Base-by-base conservation (phyloP, 2,329 filamentous ascomycete species). In the Beauveria australis region DNA sequence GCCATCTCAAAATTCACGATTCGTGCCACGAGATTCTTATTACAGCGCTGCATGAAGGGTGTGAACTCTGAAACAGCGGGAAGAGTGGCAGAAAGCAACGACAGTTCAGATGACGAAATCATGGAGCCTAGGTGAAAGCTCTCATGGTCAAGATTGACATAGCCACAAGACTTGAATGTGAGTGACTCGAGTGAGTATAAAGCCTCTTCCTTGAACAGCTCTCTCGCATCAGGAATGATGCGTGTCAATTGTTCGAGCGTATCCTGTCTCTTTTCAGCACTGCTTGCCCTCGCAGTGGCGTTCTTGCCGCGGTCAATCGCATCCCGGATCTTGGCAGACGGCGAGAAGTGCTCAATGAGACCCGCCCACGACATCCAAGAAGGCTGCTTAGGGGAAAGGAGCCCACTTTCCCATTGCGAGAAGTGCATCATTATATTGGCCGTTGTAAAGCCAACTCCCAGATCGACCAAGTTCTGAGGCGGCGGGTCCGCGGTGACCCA, bases 161-260 rank as follows among this genome's bases (percentile, higher is more conserved):
- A 88, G 55, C 85, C 85, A 67, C 85, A 88, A 0, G 83, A 87
- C 37, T 78, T 79, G 70, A 88, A 80, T 1, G 77, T 75, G 33
- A 87, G 70, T 16, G 66, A 70, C 28, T 70, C 68, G 24, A 79
- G 66, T 18, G 65, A 66, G 41, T 72, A 72, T 4, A 59, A 62
- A n/a, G 55, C 61, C 63, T 72, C 67, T 33, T 75, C 71, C 5
- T 30, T 47, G 6, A 59, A n/a, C 18, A 72, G 66, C n/a, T 49
- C 30, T 26, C 60, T 54, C 10, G 65, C 59, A 18, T 60, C 46
- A 10, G 70, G 70, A 12, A 73, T 61, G n/a, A 66, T 68, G 57
- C 18, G 44, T 51, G 14, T 55, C 47, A 53, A 57, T 47, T 7
- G 5, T n/a, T 5, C 3, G 10, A 59, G 48, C 12, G 12, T 19